phyloP scores from a whole-genome alignment of 257 asterid genomes.

The Solanum ossicruentum region DNA sequence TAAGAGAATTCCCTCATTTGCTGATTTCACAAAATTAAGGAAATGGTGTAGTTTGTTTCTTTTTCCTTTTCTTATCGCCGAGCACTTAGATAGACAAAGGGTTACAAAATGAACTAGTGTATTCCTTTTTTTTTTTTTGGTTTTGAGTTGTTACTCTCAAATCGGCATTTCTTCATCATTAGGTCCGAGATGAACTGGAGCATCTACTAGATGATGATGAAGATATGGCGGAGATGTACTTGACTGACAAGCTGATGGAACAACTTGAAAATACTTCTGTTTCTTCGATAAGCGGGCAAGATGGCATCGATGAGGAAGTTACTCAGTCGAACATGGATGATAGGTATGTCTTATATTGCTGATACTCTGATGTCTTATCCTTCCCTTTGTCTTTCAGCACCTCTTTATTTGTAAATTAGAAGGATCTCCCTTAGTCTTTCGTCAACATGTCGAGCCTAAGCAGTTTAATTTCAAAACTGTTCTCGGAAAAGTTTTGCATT shows the following conservation, averaged over 20 bases:
- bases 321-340: slow-evolving; percentile 33
- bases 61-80: background rate
- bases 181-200: slow-evolving; percentile 97
- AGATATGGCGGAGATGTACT: slow-evolving; percentile 98
- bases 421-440: background rate
- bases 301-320: slow-evolving; percentile 39
- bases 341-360: slow-evolving; percentile 24
- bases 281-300: slow-evolving; percentile 49
- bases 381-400: background rate
- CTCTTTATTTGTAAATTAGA: background rate
- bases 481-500: background rate
- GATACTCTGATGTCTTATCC: background rate
- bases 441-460: background rate
- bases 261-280: slow-evolving; percentile 58
- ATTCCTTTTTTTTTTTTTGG: background rate
- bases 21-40: background rate
- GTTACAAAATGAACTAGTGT: background rate
- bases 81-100: background rate
- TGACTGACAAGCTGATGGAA: slow-evolving; percentile 71
- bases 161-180: slow-evolving; percentile 1
- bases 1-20: background rate
- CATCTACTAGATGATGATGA: slow-evolving; percentile 93
- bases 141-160: background rate
- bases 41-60: background rate
- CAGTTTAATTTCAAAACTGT: background rate